Percentiles rank a stretch among this genome's conserved stretches.
These are phyloP conservation scores for Aspergillus coremiiformis DNA, from an alignment of 495 filamentous ascomycete species.

Conservation along the genomic window DNA sequence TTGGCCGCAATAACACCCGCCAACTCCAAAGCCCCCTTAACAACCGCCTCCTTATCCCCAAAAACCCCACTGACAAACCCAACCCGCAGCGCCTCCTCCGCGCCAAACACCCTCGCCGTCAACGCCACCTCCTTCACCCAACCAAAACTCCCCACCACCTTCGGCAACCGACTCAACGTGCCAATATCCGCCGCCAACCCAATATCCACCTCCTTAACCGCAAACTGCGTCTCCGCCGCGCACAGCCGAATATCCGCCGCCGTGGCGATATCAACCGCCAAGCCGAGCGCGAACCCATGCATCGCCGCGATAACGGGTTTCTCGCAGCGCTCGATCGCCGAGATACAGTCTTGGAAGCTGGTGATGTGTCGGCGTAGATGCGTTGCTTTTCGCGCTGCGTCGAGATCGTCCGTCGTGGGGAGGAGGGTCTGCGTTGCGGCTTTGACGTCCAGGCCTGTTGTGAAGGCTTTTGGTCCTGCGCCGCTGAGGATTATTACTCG, in stretches of 20 bases:
- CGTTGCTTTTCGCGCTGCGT: slow-evolving; percentile 62
- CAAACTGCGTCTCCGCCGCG: slow-evolving; percentile 53
- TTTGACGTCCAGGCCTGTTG: slow-evolving; percentile 71
- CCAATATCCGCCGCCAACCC: slow-evolving; percentile 92
- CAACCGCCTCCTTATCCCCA: slow-evolving; percentile 52
- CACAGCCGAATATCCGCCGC: slow-evolving; percentile 76
- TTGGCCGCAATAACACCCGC: slow-evolving; percentile 65
- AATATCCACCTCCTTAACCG: slow-evolving; percentile 93
- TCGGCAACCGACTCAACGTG: slow-evolving; percentile 77
- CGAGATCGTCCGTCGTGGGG: slow-evolving; percentile 30
- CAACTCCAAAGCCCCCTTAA: slow-evolving; percentile 57
- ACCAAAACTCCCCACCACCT: slow-evolving; percentile 63
- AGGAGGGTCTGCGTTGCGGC: slow-evolving; percentile 42
- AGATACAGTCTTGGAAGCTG: slow-evolving; percentile 73
- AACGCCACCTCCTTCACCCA: slow-evolving; percentile 93
- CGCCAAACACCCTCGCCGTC: slow-evolving; percentile 67
- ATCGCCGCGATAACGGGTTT: slow-evolving; percentile 86
- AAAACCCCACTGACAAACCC: slow-evolving; percentile 81
- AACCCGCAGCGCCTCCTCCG: slow-evolving; percentile 70
- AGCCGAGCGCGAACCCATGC: slow-evolving; percentile 72
- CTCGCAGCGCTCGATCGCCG: slow-evolving; percentile 72
- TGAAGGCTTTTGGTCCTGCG: slow-evolving; percentile 78
- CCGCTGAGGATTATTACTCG: slow-evolving; percentile 78
- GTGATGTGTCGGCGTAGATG: slow-evolving; percentile 57
- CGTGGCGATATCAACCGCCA: slow-evolving; percentile 76